Conservation (phyloP, 2,329 filamentous ascomycete species). For the Hymenoscyphus albidus region DNA sequence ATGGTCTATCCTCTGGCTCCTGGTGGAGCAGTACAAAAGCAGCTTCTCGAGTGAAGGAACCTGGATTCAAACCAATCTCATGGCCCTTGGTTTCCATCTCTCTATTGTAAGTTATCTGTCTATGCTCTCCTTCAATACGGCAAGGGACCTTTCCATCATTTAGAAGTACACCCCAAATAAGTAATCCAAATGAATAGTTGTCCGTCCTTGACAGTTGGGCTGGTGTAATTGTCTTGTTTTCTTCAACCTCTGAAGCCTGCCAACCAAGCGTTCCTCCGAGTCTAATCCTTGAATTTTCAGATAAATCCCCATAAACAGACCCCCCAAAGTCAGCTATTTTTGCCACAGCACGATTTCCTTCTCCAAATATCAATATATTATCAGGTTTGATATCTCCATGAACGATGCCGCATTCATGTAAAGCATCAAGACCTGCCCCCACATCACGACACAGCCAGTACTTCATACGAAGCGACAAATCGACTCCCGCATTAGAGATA, state of each 20-base stretch:
- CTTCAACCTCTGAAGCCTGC: not conserved
- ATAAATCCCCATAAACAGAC: not conserved
- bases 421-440: slow-evolving; percentile 10
- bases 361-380: slow-evolving; percentile 10
- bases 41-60: not conserved
- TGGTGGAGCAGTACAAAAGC: not conserved
- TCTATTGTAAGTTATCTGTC: not conserved
- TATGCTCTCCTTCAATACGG: not conserved
- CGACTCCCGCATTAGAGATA: not conserved
- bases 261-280: not conserved
- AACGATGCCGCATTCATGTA: slow-evolving; percentile 14
- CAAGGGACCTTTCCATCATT: not conserved
- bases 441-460: slow-evolving; percentile 8
- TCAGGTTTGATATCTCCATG: slow-evolving; percentile 17
- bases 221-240: not conserved
- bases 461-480: not conserved
- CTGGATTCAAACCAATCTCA: not conserved
- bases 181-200: not conserved
- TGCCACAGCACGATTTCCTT: not conserved
- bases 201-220: not conserved
- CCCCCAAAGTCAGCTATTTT: slow-evolving; percentile 8
- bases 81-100: not conserved
- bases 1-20: not conserved
- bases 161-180: not conserved
- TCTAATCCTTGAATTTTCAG: not conserved